phyloP scores from a whole-genome alignment of 192 early-diverging fungal genomes.

The Podila horticola region DNA sequence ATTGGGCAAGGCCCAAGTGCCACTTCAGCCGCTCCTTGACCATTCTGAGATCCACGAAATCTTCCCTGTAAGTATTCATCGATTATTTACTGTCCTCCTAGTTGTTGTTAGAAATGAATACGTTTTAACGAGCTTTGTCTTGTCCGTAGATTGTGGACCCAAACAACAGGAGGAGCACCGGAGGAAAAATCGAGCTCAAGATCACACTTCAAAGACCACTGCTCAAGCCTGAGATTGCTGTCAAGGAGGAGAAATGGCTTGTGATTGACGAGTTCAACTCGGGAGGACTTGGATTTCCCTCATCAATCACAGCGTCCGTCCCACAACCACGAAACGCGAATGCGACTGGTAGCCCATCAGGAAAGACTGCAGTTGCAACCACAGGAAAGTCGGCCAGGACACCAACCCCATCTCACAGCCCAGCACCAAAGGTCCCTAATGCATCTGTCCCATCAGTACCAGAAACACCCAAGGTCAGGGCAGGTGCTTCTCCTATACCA shows the following conservation, averaged over 20 bases:
- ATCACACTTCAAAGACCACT: slow-evolving; percentile 74
- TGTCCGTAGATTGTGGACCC: slow-evolving; percentile 67
- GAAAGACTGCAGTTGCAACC: background rate
- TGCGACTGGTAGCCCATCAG: background rate
- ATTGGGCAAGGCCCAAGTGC: slow-evolving; percentile 68
- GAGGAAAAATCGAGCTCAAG: slow-evolving; percentile 73
- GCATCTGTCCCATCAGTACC: background rate
- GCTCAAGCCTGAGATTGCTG: slow-evolving; percentile 62
- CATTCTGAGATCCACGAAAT: slow-evolving; percentile 74
- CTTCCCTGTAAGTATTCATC: slow-evolving; percentile 62
- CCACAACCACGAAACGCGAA: background rate
- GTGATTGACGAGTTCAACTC: slow-evolving; percentile 64
- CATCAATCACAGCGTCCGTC: background rate
- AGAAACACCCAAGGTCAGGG: background rate
- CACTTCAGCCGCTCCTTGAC: slow-evolving; percentile 65
- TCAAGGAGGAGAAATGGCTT: slow-evolving; percentile 73
- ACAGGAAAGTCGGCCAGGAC: slow-evolving; percentile 2
- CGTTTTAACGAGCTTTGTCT: background rate
- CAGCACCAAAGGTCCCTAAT: background rate
- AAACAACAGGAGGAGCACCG: slow-evolving; percentile 65
- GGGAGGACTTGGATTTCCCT: slow-evolving; percentile 31
- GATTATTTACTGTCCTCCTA: background rate
- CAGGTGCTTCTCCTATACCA: slow-evolving; percentile 1
- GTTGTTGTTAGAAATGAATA: background rate
- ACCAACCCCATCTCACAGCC: slow-evolving; percentile 7